phyloP scores from a whole-genome alignment of 2,329 filamentous ascomycete genomes.

The Fusarium albosuccineum region DNA sequence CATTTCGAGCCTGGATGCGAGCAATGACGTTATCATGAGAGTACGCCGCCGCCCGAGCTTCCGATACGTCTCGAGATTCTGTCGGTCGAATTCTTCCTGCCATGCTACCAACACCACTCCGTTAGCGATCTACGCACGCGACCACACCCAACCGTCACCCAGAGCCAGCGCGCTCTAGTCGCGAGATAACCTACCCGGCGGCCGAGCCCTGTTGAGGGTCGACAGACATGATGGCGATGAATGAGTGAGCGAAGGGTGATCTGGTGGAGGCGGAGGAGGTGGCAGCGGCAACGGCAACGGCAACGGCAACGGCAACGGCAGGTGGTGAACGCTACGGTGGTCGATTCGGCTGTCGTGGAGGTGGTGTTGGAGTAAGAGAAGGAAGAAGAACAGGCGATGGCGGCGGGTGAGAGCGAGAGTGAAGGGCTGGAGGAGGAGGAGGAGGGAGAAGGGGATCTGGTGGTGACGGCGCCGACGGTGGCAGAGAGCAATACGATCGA shows the following conservation, averaged over 20 bases:
- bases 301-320: neutral
- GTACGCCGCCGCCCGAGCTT: neutral
- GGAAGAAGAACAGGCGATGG: neutral
- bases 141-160: neutral
- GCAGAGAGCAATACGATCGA: slow-evolving; percentile 10
- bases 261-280: neutral
- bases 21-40: slow-evolving; percentile 14
- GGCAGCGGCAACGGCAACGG: neutral
- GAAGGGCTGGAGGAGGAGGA: neutral
- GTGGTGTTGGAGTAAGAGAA: too few species aligned
- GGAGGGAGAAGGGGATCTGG: neutral
- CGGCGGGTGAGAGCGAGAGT: neutral
- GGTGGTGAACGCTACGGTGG: neutral
- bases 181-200: slow-evolving; percentile 20
- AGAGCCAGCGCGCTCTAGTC: slow-evolving; percentile 1
- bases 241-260: neutral
- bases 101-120: slow-evolving; percentile 7
- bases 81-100: slow-evolving; percentile 2
- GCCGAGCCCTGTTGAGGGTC: slow-evolving; percentile 23
- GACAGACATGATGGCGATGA: slow-evolving; percentile 18
- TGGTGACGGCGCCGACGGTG: neutral
- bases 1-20: slow-evolving; percentile 5
- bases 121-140: slow-evolving; percentile 19
- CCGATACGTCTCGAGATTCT: slow-evolving; percentile 8
- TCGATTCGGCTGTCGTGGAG: neutral